Evolutionary conservation across 371 early-diverging fungal species (phyloP).

Genomic region (Funneliformis caledonium): DNA sequence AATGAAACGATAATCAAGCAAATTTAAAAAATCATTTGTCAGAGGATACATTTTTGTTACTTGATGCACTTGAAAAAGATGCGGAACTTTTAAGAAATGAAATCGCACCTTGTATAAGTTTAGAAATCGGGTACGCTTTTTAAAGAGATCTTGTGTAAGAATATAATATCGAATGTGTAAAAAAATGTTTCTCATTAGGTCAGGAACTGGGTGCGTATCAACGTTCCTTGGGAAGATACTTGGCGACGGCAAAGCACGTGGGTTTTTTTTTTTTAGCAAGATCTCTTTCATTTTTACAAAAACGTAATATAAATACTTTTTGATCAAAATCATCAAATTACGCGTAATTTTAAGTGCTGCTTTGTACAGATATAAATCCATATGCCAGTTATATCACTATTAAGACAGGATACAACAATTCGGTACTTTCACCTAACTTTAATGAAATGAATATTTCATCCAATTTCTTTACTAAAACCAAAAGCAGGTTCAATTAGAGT

Average conservation of each 20-base stretch:
- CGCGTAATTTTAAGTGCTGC: slow-evolving; percentile 48
- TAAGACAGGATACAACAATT: slow-evolving; percentile 65
- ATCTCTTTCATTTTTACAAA: too few relatives aligned
- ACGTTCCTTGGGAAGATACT: slow-evolving; percentile 73
- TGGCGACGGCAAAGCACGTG: slow-evolving; percentile 53
- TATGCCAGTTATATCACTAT: slow-evolving; percentile 70
- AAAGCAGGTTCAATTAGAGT: slow-evolving; percentile 58
- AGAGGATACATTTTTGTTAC: slow-evolving; percentile 93
- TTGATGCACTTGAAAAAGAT: slow-evolving; percentile 92
- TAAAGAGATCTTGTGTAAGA: neutral
- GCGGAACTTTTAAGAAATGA: slow-evolving; percentile 53
- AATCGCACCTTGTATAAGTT: slow-evolving; percentile 65
- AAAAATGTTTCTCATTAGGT: slow-evolving; percentile 51
- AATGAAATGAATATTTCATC: neutral
- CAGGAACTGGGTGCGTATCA: slow-evolving; percentile 88
- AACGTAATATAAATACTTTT: too few relatives aligned
- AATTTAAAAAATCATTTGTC: slow-evolving; percentile 7
- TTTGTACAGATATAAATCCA: slow-evolving; percentile 87
- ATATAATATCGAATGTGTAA: neutral
- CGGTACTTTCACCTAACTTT: slow-evolving; percentile 41
- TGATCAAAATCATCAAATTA: neutral
- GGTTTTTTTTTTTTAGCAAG: slow-evolving; percentile 29
- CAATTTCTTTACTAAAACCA: neutral
- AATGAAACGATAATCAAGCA: neutral
- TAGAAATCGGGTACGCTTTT: slow-evolving; percentile 82